Conservation (phyloP, 73 alveolate species). For the Tetrahymena elliotti region DNA sequence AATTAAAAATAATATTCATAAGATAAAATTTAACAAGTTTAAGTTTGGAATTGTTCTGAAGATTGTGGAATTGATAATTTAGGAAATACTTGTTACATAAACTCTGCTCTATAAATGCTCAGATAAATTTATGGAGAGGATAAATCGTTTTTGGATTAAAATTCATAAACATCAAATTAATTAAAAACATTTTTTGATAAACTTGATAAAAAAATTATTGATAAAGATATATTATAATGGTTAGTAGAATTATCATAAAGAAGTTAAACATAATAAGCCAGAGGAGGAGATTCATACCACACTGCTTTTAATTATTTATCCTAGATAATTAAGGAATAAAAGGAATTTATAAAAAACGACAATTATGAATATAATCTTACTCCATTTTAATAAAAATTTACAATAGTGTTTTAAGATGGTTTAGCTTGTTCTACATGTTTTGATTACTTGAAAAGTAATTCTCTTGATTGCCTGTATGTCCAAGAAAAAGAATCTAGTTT, state of each 20-base stretch:
- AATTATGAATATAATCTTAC: neutral
- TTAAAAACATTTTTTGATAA: neutral
- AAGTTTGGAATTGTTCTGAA: no score
- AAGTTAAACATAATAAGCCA: neutral
- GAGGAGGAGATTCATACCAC: neutral
- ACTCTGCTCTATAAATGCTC: no score
- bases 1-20: no score
- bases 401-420: neutral
- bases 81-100: no score
- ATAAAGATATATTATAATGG: no score
- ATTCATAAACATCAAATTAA: neutral
- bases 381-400: neutral
- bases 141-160: no score
- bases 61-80: no score
- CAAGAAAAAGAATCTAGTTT: neutral
- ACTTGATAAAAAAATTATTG: neutral
- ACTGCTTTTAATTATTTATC: neutral
- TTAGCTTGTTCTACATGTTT: neutral
- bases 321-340: neutral
- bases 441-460: neutral
- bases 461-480: neutral
- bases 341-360: neutral
- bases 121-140: no score
- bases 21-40: no score
- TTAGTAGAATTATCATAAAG: neutral